These are phyloP conservation scores for Yarrowia divulgata DNA, from an alignment of 805 yeast species.

Conservation along the genomic window DNA sequence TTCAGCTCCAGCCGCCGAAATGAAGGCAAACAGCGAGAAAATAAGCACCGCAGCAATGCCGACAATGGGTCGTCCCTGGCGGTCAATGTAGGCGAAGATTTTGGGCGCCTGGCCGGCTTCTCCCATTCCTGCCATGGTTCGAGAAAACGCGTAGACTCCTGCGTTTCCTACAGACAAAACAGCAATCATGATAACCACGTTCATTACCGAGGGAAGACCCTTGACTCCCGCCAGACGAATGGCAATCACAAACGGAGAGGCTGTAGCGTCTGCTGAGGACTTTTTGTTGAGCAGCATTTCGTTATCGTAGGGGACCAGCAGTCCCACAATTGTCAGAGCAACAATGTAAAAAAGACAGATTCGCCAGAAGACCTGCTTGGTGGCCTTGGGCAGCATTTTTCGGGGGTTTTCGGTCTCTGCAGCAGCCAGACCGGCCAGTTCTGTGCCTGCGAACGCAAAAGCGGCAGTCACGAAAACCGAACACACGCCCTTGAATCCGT, in stretches of 20 bases:
- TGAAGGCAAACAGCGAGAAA: constrained; percentile 19
- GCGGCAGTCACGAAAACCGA: constrained; percentile 72
- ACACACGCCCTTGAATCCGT: constrained; percentile 68
- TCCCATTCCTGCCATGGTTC: constrained; percentile 12
- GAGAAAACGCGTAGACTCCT: constrained; percentile 14
- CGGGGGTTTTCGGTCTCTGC: constrained; percentile 75
- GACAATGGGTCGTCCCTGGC: constrained; percentile 20
- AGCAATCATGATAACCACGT: constrained; percentile 14
- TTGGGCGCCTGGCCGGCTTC: constrained; percentile 21
- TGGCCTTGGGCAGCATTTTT: constrained; percentile 66
- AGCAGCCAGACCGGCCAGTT: constrained; percentile 49
- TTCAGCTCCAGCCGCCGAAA: constrained; percentile 1
- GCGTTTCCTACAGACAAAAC: constrained; percentile 18
- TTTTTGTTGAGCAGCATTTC: constrained; percentile 55
- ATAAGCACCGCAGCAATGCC: constrained; percentile 1
- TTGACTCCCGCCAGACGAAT: constrained; percentile 7
- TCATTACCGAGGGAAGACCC: constrained; percentile 15
- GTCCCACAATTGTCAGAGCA: constrained; percentile 60
- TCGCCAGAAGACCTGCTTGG: constrained; percentile 79
- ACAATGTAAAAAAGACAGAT: constrained; percentile 50
- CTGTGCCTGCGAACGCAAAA: constrained; percentile 70
- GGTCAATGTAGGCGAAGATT: constrained; percentile 13
- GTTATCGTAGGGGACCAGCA: constrained; percentile 67
- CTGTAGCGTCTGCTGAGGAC: constrained; percentile 63
- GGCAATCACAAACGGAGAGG: constrained; percentile 72